Evolutionary conservation across 2,329 filamentous ascomycete genomes (phyloP).

Genomic region (Myriosclerotinia curreyana): DNA sequence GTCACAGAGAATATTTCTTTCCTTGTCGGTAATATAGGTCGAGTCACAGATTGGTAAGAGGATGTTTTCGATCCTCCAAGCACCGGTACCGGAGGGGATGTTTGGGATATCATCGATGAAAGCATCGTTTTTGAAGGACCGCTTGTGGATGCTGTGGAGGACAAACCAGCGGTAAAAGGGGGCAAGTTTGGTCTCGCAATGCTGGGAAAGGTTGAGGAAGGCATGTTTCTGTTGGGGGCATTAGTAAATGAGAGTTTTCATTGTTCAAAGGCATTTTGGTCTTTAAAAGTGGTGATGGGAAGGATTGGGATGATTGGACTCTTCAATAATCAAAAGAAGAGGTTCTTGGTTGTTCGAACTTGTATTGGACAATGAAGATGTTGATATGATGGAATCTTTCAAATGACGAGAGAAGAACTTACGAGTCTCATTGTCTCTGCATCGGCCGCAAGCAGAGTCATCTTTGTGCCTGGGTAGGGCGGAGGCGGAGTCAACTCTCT

Average conservation of each 20-base stretch:
- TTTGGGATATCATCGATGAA: neutral
- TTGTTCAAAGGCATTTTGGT: neutral
- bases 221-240: neutral
- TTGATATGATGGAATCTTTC: neutral
- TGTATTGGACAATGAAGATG: neutral
- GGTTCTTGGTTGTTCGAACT: neutral
- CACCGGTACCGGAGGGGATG: neutral
- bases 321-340: neutral
- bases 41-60: neutral
- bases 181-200: neutral
- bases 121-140: slow-evolving; percentile 4
- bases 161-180: slow-evolving; percentile 20
- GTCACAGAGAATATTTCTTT: neutral
- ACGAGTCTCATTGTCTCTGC: slow-evolving; percentile 6
- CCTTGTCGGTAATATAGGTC: neutral
- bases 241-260: no score
- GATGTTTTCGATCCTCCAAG: slow-evolving; percentile 17
- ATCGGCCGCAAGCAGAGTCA: neutral
- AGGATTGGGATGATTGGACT: neutral
- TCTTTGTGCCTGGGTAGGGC: neutral
- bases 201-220: neutral
- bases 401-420: neutral
- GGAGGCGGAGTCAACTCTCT: neutral
- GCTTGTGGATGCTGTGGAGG: slow-evolving; percentile 20
- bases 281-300: neutral